Evolutionary conservation across 768 basidiomycete species (phyloP).

Genomic region (Botryobasidium botryosum): DNA sequence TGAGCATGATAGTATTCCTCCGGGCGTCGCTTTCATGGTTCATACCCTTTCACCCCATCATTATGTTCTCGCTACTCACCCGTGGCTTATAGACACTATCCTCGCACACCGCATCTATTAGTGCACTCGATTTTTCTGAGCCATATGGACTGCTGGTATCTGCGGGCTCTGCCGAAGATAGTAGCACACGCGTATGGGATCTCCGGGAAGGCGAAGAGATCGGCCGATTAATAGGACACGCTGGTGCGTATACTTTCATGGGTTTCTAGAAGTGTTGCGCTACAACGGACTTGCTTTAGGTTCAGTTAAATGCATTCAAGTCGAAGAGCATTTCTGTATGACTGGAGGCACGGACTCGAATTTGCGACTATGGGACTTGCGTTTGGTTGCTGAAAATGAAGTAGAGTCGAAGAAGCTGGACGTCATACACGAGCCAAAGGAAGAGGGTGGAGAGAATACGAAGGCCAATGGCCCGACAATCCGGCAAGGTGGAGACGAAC

Average conservation of each 20-base stretch:
- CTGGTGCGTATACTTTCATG: constrained; percentile 28
- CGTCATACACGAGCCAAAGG: constrained; percentile 11
- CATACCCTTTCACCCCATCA: constrained; percentile 10
- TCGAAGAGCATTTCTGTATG: constrained; percentile 78
- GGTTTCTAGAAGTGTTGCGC: too few species aligned
- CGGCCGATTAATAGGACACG: constrained; percentile 67
- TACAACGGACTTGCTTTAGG: constrained; percentile 14
- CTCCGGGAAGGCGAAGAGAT: constrained; percentile 76
- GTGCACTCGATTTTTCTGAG: constrained; percentile 86
- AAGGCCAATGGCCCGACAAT: background rate
- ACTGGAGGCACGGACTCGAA: constrained; percentile 82
- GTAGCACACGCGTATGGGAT: constrained; percentile 88
- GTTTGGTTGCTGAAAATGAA: constrained; percentile 58
- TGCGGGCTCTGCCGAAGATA: constrained; percentile 62
- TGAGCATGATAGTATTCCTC: constrained; percentile 89
- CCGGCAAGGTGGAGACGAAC: background rate
- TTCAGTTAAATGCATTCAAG: constrained; percentile 73
- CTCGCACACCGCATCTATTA: constrained; percentile 65
- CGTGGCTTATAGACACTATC: constrained; percentile 45
- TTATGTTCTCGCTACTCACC: background rate
- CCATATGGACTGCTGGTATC: constrained; percentile 90
- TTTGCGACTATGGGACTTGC: constrained; percentile 80
- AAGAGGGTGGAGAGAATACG: too few species aligned
- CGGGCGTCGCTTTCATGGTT: constrained; percentile 95
- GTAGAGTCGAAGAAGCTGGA: constrained; percentile 24